Conservation (phyloP, 495 filamentous ascomycete genomes). For the Tuber brumale region DNA sequence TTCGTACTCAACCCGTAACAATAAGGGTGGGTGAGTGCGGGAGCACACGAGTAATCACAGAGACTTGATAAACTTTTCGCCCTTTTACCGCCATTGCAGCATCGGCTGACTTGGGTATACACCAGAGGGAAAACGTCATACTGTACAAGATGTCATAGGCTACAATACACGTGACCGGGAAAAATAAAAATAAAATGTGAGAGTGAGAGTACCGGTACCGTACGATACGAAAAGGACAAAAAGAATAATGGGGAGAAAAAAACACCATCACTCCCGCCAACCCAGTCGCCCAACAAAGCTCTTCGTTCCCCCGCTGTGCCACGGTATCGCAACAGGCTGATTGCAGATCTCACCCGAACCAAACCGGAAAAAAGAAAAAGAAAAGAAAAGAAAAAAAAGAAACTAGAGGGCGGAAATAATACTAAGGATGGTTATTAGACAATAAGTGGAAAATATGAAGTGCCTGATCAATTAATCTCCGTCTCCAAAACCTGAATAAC, state of each 20-base stretch:
- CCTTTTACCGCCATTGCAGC: not conserved
- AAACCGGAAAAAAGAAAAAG: conserved; percentile 9
- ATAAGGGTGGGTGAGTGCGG: not conserved
- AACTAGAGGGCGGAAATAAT: not conserved
- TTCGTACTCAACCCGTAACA: not conserved
- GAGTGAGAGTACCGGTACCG: not conserved
- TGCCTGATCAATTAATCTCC: conserved; percentile 27
- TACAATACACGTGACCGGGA: not conserved
- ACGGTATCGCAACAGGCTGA: not conserved
- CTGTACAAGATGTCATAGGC: not conserved
- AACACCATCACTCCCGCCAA: not conserved
- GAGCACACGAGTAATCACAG: not conserved
- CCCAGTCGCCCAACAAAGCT: not conserved
- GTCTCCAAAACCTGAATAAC: conserved; percentile 41
- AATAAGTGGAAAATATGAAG: not conserved
- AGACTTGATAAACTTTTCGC: not conserved
- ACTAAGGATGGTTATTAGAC: conserved; percentile 4
- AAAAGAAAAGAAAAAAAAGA: not conserved
- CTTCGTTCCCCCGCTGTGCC: not conserved
- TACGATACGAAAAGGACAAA: not conserved
- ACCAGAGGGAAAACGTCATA: not conserved
- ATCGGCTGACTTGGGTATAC: not conserved
- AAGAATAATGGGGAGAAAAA: not conserved
- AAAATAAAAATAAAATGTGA: not conserved
- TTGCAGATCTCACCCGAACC: not conserved